Conservation (phyloP, 1,139 yeast species). For the Lodderomyces beijingensis region DNA sequence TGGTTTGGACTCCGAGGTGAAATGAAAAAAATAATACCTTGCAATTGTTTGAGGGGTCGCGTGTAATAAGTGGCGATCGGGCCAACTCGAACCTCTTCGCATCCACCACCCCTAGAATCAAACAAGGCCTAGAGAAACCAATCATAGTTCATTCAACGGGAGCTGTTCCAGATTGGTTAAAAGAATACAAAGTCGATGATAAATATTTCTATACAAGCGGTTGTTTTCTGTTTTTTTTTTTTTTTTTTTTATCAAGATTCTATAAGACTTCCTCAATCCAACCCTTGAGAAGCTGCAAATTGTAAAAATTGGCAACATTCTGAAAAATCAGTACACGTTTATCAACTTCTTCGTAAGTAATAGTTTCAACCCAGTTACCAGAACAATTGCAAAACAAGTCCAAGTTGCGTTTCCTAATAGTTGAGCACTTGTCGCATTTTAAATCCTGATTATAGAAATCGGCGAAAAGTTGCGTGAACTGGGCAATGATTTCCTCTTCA, state of each 20-base stretch:
- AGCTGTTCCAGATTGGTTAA: too few species aligned
- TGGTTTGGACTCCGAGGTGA: background rate
- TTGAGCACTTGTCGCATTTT: slow-evolving; percentile 72
- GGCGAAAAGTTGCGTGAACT: slow-evolving; percentile 52
- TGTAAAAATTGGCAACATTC: slow-evolving; percentile 59
- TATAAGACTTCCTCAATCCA: slow-evolving; percentile 30
- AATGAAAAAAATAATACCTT: too few species aligned
- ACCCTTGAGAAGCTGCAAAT: slow-evolving; percentile 55
- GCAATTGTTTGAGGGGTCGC: too few species aligned
- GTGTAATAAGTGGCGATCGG: too few species aligned
- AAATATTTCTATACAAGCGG: too few species aligned
- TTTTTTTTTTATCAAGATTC: slow-evolving; percentile 1
- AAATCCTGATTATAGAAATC: slow-evolving; percentile 75
- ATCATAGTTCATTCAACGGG: too few species aligned
- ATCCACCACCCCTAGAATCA: background rate
- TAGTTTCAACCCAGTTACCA: slow-evolving; percentile 72
- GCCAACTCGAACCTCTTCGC: background rate
- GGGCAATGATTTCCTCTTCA: slow-evolving; percentile 75
- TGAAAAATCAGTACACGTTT: slow-evolving; percentile 45
- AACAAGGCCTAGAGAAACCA: too few species aligned
- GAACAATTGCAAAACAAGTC: slow-evolving; percentile 81
- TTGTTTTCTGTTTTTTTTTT: background rate
- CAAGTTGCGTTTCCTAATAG: slow-evolving; percentile 64
- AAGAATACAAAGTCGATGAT: too few species aligned
- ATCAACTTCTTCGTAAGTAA: slow-evolving; percentile 42